Base-by-base conservation (phyloP, 768 basidiomycete species). In the Dentipellis fragilis region DNA sequence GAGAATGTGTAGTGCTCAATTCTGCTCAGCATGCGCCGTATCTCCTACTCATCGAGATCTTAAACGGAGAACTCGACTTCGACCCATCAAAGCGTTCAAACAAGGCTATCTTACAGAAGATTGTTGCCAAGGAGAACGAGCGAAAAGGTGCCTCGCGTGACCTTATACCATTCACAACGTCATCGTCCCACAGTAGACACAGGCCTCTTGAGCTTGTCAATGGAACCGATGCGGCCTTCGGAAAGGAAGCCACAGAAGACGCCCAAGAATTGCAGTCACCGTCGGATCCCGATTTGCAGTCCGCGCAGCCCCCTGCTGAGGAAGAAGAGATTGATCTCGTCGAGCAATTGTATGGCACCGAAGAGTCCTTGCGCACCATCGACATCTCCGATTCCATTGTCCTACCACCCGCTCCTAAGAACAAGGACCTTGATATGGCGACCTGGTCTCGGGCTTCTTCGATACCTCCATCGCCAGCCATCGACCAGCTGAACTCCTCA, bases 21-120 rank as follows among this genome's bases (percentile, higher is more conserved):
- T 98, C 95, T 17, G 96, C 96, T 3, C 94, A 99, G 69, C 81
- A 89, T 37, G 93, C 93, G 0, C 96, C 96, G 4, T 99, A 90
- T 67, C 77, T 99, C 17, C 79, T 99, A 21, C 77, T 94, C 58
- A 81, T 98, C 56, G 96, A 99, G 69, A 86, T 98, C 47, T 75
- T 98, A 34, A 80, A 83, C 58, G 85, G 83, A 35, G 95, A 98
- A 63, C 78, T 99, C 36, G 89, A 95, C 67, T 98, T 99, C 66
- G 89, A 96, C 64, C 90, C 95, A 1, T 67, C 71, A 10, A 89
- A 85, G 65, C 76, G 93, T 50, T 74, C 78, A 21, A 99, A 99
- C 69, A 86, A 84, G 65, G 93, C 97, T 55, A 74, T 92, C 37
- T 69, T 99, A 54, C 87, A 81, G 66, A 85, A 85, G 64, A 81